These are phyloP conservation scores for Paracorniculantispora psalliotae DNA, from an alignment of 2,329 filamentous ascomycete genomes.

Conservation along the genomic window DNA sequence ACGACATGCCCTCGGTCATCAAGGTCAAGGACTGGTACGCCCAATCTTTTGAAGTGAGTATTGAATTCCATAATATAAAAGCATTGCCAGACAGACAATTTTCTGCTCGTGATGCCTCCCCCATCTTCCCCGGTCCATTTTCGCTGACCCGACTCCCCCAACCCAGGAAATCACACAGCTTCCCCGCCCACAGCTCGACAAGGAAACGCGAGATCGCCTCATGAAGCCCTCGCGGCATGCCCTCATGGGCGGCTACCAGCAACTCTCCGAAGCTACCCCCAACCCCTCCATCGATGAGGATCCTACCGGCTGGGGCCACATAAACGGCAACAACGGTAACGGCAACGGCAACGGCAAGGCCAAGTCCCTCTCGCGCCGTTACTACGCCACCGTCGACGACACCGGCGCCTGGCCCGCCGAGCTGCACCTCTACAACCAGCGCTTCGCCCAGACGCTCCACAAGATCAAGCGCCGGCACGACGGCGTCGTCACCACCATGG, in stretches of 20 bases:
- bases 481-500: constrained; percentile 95
- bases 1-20: constrained; percentile 95
- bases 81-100: no score
- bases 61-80: neutral
- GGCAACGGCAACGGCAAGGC: constrained; percentile 41
- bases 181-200: constrained; percentile 68
- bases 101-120: no score
- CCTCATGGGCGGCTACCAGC: constrained; percentile 52
- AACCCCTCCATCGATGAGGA: constrained; percentile 88
- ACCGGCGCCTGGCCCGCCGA: constrained; percentile 87
- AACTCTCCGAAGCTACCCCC: constrained; percentile 75
- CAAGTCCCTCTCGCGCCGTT: constrained; percentile 53
- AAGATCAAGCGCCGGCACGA: constrained; percentile 95
- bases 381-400: constrained; percentile 91
- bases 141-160: constrained; percentile 12
- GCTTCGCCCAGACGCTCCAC: constrained; percentile 82
- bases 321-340: constrained; percentile 36
- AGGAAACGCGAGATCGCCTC: constrained; percentile 74
- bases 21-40: constrained; percentile 98
- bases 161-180: constrained; percentile 83
- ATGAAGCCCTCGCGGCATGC: constrained; percentile 56
- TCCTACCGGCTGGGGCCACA: constrained; percentile 57
- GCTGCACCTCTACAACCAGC: constrained; percentile 87
- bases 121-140: neutral
- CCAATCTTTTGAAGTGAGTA: constrained; percentile 91